phyloP scores from a whole-genome alignment of 352 stramenopile species.

The Globisporangium middletonii region DNA sequence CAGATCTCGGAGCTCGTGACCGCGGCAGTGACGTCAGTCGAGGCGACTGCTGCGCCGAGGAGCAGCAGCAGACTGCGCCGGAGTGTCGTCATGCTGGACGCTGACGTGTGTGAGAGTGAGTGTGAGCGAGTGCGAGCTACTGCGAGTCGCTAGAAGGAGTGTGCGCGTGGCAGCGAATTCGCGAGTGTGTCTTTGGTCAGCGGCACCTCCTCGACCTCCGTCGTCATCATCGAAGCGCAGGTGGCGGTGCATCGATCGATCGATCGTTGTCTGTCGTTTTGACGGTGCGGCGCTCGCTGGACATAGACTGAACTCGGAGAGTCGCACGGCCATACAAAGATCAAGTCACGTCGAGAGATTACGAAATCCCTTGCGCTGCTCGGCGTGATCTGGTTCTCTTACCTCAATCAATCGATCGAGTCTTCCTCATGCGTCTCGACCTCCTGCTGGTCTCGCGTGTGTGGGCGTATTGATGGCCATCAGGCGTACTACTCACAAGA shows the following conservation, averaged over 20 bases:
- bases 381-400: background rate
- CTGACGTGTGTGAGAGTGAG: background rate
- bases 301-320: background rate
- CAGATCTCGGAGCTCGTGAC: conserved; percentile 41
- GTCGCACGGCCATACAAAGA: background rate
- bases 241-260: background rate
- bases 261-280: background rate
- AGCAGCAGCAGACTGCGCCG: background rate
- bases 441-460: too few relatives aligned
- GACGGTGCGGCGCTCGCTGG: background rate
- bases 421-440: too few relatives aligned
- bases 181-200: background rate
- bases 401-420: too few relatives aligned
- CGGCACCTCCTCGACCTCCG: too few relatives aligned
- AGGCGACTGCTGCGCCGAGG: background rate
- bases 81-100: background rate
- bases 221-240: background rate
- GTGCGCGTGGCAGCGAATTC: background rate
- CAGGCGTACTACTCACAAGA: too few relatives aligned
- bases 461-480: too few relatives aligned
- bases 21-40: background rate
- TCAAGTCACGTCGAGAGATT: background rate
- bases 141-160: background rate
- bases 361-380: too few relatives aligned
- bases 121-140: background rate